Evolutionary conservation across 148 eudicot genomes (phyloP).

Genomic region (Rhododendron ferrugineum): DNA sequence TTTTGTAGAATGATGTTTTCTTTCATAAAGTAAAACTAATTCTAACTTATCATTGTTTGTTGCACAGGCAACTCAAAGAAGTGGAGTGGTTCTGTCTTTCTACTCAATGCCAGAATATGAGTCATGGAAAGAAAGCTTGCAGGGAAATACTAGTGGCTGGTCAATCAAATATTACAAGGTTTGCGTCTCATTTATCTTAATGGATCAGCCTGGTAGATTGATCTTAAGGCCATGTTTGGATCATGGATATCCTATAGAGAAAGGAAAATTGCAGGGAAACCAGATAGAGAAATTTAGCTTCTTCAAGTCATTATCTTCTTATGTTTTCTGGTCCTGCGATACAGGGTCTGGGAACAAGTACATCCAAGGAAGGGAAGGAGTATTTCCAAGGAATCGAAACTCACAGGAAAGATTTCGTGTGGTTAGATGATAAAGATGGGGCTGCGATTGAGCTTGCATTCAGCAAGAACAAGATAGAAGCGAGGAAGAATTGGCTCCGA

Average conservation of each 20-base stretch:
- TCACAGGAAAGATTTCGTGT: conserved; percentile 71
- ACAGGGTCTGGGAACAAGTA: conserved; percentile 97
- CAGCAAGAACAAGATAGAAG: conserved; percentile 93
- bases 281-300: no score
- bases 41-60: neutral
- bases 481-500: conserved; percentile 86
- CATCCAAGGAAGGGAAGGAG: conserved; percentile 69
- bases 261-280: no score
- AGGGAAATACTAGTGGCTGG: conserved; percentile 55
- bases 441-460: conserved; percentile 95
- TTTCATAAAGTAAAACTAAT: no score
- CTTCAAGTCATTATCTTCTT: no score
- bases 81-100: conserved; percentile 40
- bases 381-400: conserved; percentile 55
- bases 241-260: no score
- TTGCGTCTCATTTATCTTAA: conserved; percentile 10
- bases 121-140: conserved; percentile 52
- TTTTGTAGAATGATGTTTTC: no score
- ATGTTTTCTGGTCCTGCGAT: neutral
- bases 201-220: no score
- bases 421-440: conserved; percentile 67
- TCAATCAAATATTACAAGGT: conserved; percentile 91
- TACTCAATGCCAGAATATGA: conserved; percentile 92
- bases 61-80: conserved; percentile 51
- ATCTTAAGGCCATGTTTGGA: no score